A percentile compares a stretch with the other conserved stretches of the same genome.
Conservation (phyloP, 768 basidiomycete genomes). For the Chalciporus chontae region DNA sequence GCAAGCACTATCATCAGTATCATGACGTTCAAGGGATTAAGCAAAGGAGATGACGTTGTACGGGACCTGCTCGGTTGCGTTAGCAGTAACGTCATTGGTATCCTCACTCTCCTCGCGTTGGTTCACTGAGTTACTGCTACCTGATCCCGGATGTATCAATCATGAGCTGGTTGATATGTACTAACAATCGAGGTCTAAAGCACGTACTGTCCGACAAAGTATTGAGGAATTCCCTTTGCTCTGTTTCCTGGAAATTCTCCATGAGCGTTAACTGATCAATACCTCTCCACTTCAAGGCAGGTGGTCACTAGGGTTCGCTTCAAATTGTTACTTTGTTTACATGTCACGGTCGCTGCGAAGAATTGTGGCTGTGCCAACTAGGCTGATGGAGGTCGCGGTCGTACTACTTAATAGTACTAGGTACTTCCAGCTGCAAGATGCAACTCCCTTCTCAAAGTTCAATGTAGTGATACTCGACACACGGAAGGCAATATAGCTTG, state of each 20-base stretch:
- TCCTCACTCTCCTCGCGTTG: slow-evolving; percentile 67
- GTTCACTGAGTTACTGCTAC: slow-evolving; percentile 43
- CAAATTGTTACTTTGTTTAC: too few relatives aligned
- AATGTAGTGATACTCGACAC: too few relatives aligned
- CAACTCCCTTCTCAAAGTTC: too few relatives aligned
- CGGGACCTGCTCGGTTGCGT: slow-evolving; percentile 71
- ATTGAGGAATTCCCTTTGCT: slow-evolving; percentile 44
- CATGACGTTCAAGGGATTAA: neutral
- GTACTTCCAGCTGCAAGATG: too few relatives aligned
- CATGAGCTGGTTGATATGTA: slow-evolving; percentile 69
- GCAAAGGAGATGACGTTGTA: slow-evolving; percentile 60
- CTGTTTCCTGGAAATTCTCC: slow-evolving; percentile 53
- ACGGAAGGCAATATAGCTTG: too few relatives aligned
- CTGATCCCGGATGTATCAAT: slow-evolving; percentile 39
- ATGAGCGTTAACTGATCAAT: slow-evolving; percentile 49
- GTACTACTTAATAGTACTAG: too few relatives aligned
- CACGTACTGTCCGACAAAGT: slow-evolving; percentile 58
- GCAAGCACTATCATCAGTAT: slow-evolving; percentile 61
- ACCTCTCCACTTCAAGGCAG: slow-evolving; percentile 37
- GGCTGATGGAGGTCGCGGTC: too few relatives aligned
- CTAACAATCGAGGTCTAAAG: slow-evolving; percentile 2
- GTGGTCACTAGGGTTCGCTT: too few relatives aligned
- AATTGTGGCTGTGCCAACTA: too few relatives aligned
- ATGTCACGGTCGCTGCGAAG: too few relatives aligned
- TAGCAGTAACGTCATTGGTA: slow-evolving; percentile 48